Evolutionary conservation across 140 eudicot species (phyloP).

Genomic region (Flaveria floridana): DNA sequence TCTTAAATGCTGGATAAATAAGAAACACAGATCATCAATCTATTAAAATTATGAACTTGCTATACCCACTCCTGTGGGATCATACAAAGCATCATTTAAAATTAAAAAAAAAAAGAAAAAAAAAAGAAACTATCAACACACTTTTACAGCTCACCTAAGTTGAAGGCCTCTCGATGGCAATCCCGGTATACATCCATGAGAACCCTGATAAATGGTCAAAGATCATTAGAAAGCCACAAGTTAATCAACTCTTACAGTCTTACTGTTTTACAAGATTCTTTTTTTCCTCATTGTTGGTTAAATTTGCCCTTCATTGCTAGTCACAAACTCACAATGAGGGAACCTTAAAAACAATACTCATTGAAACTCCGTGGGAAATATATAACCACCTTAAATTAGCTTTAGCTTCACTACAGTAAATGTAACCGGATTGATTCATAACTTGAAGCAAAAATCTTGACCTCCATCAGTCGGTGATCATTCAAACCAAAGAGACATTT

Average conservation of each 20-base stretch:
- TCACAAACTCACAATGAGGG: no score
- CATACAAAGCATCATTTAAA: not conserved
- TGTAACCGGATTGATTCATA: not conserved
- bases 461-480: not conserved
- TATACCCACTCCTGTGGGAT: not conserved
- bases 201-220: constrained; percentile 55
- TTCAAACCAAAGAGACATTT: not conserved
- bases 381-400: not conserved
- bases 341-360: no score
- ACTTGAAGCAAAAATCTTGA: not conserved
- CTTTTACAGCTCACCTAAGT: constrained; percentile 53
- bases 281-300: not conserved
- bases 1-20: constrained; percentile 64
- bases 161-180: constrained; percentile 86
- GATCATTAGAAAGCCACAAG: constrained; percentile 12
- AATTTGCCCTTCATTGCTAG: no score
- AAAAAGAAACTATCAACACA: not conserved
- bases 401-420: not conserved
- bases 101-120: not conserved
- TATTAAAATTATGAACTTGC: not conserved
- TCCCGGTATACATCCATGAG: constrained; percentile 79
- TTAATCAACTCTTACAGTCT: not conserved
- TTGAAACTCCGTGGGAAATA: no score
- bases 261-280: not conserved
- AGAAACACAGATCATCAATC: constrained; percentile 15